A percentile compares a stretch with the other conserved stretches of the same genome.
Evolutionary conservation across 192 early-diverging fungal genomes (phyloP).

Genomic region (Backusella circina): DNA sequence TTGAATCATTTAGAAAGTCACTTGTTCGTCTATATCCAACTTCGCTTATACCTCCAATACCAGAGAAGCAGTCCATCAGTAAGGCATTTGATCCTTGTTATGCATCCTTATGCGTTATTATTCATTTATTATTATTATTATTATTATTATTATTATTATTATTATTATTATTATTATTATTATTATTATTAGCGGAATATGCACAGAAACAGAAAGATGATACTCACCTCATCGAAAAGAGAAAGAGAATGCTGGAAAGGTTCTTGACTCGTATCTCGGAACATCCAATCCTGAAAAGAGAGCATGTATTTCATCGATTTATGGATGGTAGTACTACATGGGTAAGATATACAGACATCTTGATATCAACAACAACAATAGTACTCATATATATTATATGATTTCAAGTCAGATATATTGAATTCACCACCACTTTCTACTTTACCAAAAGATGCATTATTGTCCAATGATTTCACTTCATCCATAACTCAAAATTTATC

Average conservation of each 20-base stretch:
- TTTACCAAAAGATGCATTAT: constrained; percentile 60
- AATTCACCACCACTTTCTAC: constrained; percentile 62
- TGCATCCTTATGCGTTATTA: too few relatives aligned
- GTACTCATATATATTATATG: too few relatives aligned
- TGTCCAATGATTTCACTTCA: neutral
- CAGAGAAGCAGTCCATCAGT: constrained; percentile 91
- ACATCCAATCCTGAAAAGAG: constrained; percentile 80
- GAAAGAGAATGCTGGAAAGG: constrained; percentile 87
- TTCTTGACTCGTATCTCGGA: constrained; percentile 86
- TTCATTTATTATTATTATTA: neutral
- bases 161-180: constrained; percentile 2
- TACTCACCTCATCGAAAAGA: constrained; percentile 75
- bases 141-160: constrained; percentile 2
- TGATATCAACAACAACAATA: too few relatives aligned
- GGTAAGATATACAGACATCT: constrained; percentile 31
- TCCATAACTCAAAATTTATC: constrained; percentile 25
- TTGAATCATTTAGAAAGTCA: constrained; percentile 80
- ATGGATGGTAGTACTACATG: constrained; percentile 72
- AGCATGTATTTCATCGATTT: constrained; percentile 89
- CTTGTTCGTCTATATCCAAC: constrained; percentile 79
- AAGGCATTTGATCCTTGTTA: constrained; percentile 26
- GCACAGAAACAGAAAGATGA: constrained; percentile 85
- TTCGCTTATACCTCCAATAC: constrained; percentile 87
- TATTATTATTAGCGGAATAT: constrained; percentile 44
- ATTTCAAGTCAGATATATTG: constrained; percentile 54